Base-by-base conservation (phyloP, 352 stramenopile genomes). In the Blastocystis sp. region DNA sequence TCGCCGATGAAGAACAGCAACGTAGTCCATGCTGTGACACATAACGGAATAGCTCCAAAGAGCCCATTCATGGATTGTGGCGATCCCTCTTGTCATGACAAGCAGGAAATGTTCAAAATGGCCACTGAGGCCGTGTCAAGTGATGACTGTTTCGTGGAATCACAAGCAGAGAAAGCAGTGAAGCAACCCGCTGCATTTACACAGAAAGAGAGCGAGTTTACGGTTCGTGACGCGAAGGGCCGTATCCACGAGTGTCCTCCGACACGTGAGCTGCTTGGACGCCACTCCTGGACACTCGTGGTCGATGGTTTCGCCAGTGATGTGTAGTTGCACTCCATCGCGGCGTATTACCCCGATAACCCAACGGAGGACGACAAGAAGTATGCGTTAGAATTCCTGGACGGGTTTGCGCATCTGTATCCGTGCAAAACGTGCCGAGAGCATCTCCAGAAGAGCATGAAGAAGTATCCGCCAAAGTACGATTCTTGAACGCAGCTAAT, bases 311-410 rank as follows among this genome's bases (percentile, higher is more conserved):
- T 41, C 3, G 55, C 35, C 9, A 50, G 35, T 33, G 39, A 91
- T 3, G 71, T n/a, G 4, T 82, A 96, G 94, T 91, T 96, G 70
- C 94, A 96, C 88, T 95, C 94, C 19, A 96, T 96, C 91, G 93
- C 94, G n/a, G 93, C 94, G 67, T 96, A 96, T 90, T 96, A 95
- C 90, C 94, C 94, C 2, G 93, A 96, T 26, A 95, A 95, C n/a
- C 94, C 94, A 31, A 93, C 92, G 0, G 79, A 91, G 2, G 94
- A 95, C 63, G 94, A 96, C 80, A 94, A 96, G 76, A 76, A 93
- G 62, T 95, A 96, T 91, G 92, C 93, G 45, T 93, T 91, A 60
- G 93, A 92, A 24, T 96, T 96, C 76, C 90, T 96, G 19, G 92
- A 96, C 78, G 92, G 93, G 31, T 91, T 96, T 70, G 93, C 94